A percentile compares a stretch with the other conserved stretches of the same genome.
phyloP scores from a whole-genome alignment of 768 basidiomycete species.

The Gloeophyllum trabeum region DNA sequence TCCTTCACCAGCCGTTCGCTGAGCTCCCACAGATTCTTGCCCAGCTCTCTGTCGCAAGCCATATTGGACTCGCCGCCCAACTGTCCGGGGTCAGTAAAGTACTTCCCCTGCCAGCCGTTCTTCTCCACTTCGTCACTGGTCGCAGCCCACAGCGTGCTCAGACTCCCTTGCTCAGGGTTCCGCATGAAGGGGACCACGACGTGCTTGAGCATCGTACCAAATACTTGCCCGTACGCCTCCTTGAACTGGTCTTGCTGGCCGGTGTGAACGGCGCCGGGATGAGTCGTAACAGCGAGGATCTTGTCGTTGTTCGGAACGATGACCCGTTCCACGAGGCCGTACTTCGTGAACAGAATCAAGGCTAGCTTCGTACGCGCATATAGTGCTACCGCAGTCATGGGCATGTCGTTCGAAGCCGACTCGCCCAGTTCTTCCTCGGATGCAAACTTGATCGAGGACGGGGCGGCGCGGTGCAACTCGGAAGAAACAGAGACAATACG shows the following conservation, averaged over 20 bases:
- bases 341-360: slow-evolving; percentile 25
- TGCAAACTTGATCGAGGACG: slow-evolving; percentile 20
- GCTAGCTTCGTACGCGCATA: slow-evolving; percentile 31
- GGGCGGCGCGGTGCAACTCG: slow-evolving; percentile 26
- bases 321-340: slow-evolving; percentile 16
- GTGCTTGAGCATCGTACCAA: slow-evolving; percentile 12
- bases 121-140: slow-evolving; percentile 16
- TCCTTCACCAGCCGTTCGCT: slow-evolving; percentile 17
- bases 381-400: slow-evolving; percentile 14
- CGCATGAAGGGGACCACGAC: slow-evolving; percentile 16
- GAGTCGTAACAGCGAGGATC: slow-evolving; percentile 16
- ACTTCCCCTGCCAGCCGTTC: slow-evolving; percentile 14
- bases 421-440: slow-evolving; percentile 26
- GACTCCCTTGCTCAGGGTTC: slow-evolving; percentile 14
- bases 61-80: slow-evolving; percentile 11
- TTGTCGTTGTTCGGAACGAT: slow-evolving; percentile 10
- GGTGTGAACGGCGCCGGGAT: slow-evolving; percentile 17
- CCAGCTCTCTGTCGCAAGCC: slow-evolving; percentile 15
- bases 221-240: slow-evolving; percentile 13
- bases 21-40: slow-evolving; percentile 18
- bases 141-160: slow-evolving; percentile 20
- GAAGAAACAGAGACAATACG: slow-evolving; percentile 29
- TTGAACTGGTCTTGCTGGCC: slow-evolving; percentile 17
- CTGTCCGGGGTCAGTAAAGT: slow-evolving; percentile 15
- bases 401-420: slow-evolving; percentile 11